Conservation (phyloP, 148 eudicot species). For the Silene conica region DNA sequence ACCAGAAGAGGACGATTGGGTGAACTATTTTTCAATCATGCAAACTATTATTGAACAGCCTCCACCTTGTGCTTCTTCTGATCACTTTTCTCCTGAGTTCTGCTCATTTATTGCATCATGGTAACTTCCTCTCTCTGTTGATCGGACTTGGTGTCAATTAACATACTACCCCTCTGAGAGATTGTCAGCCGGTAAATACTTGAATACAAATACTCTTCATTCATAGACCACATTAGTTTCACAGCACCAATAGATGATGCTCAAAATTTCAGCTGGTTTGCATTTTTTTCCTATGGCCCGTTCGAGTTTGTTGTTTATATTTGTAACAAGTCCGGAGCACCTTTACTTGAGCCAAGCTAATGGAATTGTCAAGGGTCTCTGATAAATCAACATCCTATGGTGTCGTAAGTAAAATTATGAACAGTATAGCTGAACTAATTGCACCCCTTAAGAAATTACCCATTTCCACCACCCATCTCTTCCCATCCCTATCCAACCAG, state of each 20-base stretch:
- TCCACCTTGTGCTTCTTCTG: slow-evolving; percentile 70
- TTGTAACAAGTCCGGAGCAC: no score
- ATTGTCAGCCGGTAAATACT: neutral
- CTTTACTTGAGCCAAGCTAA: no score
- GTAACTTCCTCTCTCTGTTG: slow-evolving; percentile 32
- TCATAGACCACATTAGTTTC: neutral
- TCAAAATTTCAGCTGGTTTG: no score
- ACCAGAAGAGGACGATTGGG: slow-evolving; percentile 63
- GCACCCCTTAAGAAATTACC: no score
- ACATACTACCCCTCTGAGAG: neutral
- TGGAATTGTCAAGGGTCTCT: no score
- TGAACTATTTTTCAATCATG: slow-evolving; percentile 67
- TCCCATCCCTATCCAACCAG: no score
- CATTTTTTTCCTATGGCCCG: no score
- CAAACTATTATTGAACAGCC: slow-evolving; percentile 78
- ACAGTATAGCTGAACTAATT: no score
- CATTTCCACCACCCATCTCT: no score
- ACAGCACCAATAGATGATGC: neutral
- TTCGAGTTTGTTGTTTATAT: no score
- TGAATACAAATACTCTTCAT: neutral
- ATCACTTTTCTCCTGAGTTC: slow-evolving; percentile 79
- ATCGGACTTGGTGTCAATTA: neutral
- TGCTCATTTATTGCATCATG: slow-evolving; percentile 90
- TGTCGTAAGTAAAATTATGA: no score
- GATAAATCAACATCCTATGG: no score